Base-by-base conservation (phyloP, 495 filamentous ascomycete genomes). In the Hypomontagnella monticulosa region DNA sequence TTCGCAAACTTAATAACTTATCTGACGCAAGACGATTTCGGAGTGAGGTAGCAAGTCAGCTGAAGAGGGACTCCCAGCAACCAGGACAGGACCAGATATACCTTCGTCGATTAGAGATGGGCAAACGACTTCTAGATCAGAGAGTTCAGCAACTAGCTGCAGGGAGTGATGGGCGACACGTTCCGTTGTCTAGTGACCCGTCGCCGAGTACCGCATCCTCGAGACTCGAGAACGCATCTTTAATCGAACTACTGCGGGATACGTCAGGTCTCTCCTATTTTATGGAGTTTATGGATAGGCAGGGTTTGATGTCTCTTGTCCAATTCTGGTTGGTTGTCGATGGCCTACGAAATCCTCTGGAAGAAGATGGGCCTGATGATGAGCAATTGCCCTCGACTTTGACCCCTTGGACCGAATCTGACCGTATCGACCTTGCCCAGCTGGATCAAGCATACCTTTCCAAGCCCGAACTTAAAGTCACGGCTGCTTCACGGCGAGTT, bases 261-360 rank as follows among this genome's bases (percentile, higher is more conserved):
- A 87, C 94, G 7, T 88, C 94, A 1, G 93, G 93, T 4, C 80
- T 98, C 12, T 97, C 93, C 9, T 99, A 97, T 72, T 97, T 98
- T 73, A 99, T 98, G 96, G 96, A 99, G 71, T 97, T 93, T 73
- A 97, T 98, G 96, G 96, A 99, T 74, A 90, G 94, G 23, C 89
- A 91, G 71, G 80, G 85, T 27, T 82, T 96, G 4, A 93, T 97
- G 88, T 84, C 89, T 11, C 77, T 97, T 37, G 95, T 99, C 0
- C 96, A 99, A 72, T 99, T 97, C 75, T 99, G 93, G 93, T 89
- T 99, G 42, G 94, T 98, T 18, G 96, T 98, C 12, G 95, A 98
- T 79, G 93, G 96, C 1, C 89, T 98, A 70, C 89, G 96, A n/a
- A 96, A 95, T 72, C 96, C 96, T 4, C 79, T 99, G 3, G 95